These are phyloP conservation scores for Hygrophoropsis aurantiaca DNA, from an alignment of 768 basidiomycete species.

Conservation along the genomic window DNA sequence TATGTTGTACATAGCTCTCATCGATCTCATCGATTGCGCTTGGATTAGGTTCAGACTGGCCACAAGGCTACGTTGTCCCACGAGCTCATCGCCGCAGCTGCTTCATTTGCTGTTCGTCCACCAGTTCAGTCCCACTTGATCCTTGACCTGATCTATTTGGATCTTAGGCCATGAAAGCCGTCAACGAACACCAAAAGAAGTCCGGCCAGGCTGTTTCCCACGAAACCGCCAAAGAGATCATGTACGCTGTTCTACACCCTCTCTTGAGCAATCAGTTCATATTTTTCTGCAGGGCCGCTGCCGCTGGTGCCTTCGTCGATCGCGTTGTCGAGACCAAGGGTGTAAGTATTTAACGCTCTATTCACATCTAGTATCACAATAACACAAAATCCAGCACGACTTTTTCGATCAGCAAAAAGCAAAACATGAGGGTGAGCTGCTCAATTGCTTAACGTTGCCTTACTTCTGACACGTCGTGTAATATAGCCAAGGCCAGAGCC, in stretches of 20 bases:
- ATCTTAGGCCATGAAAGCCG: constrained; percentile 62
- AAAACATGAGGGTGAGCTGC: constrained; percentile 34
- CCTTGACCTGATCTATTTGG: constrained; percentile 1
- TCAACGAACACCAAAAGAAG: constrained; percentile 48
- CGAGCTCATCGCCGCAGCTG: constrained; percentile 67
- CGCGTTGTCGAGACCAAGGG: constrained; percentile 59
- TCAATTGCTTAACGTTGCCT: neutral
- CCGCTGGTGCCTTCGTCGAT: constrained; percentile 54
- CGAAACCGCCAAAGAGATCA: constrained; percentile 54
- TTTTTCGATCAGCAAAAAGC: constrained; percentile 43
- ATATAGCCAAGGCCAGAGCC: constrained; percentile 11
- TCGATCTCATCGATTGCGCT: neutral
- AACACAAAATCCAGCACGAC: constrained; percentile 35
- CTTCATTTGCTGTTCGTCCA: constrained; percentile 54
- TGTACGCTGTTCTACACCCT: constrained; percentile 28
- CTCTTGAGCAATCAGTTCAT: neutral
- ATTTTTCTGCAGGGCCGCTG: constrained; percentile 44
- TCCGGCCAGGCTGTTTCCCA: constrained; percentile 54
- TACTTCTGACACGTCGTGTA: neutral
- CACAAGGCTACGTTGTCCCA: constrained; percentile 64
- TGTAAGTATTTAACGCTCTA: constrained; percentile 23
- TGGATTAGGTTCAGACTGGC: constrained; percentile 41
- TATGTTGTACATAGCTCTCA: neutral
- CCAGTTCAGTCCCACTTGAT: neutral
- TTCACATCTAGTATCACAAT: neutral